Base-by-base conservation (phyloP, 2,329 filamentous ascomycete species). In the Fusarium sterilihyphosum region DNA sequence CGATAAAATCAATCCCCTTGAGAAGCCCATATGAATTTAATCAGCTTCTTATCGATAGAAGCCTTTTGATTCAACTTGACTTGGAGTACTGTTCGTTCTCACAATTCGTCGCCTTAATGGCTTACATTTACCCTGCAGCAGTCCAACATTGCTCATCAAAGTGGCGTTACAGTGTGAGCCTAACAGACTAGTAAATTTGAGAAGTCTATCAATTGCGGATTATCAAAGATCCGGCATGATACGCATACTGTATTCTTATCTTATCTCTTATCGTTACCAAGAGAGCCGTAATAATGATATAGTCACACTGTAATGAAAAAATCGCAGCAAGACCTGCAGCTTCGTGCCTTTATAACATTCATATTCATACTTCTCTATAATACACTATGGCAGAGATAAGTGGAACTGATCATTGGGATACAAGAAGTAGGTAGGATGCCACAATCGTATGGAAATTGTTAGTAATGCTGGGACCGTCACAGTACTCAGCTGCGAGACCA, bases 371-470 rank as follows among this genome's bases (percentile, higher is more conserved):
- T 49, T 49, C 14, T 16, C 8, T 29, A 22, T 22, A 5, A 29
- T 29, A 16, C 2, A 33, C 13, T 33, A 12, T 16, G 20, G 29
- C 20, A 31, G 6, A 2, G 18, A 49, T 3, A 8, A 31, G 13
- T 17, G 7, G 7, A 22, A 17, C 16, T 8, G 2, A 7, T n/a
- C 20, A 29, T 5, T 6, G 4, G 6, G 20, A 3, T 8, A 12
- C 1, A 31, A 22, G 9, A 49, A 49, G 8, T 4, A 26, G 20
- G 6, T 10, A 20, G 18, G 3, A 29, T 22, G 8, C 13, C 5
- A 4, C 5, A 20, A 3, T 5, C 4, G 13, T 16, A 22, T 16
- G 16, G 26, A 31, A 29, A 29, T 6, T 29, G 8, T 22, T 29
- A 10, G 6, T 29, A 29, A 29, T 49, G 20, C 26, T 22, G 46